Base-by-base conservation (phyloP, 768 basidiomycete species). In the Tylopilus rubrobrunneus region DNA sequence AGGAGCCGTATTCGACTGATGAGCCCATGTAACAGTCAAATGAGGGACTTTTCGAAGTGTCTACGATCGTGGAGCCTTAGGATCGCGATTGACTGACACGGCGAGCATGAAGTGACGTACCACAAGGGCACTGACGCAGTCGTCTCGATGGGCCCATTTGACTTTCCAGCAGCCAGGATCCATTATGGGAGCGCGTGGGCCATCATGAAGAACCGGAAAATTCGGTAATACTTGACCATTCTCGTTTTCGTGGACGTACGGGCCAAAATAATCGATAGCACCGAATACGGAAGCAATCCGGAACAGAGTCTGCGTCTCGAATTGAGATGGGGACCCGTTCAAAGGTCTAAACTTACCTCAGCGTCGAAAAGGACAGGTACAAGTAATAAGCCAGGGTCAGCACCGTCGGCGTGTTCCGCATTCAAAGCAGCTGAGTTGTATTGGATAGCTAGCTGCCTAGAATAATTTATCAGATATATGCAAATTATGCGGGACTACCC, bases 21-120 rank as follows among this genome's bases (percentile, higher is more conserved):
- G 89, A 17, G 88, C 86, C 89, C 89, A 91, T 23, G 87, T 87
- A 7, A 88, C 84, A 2, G 80, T 83, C 11, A 92, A 67, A 66
- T 88, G 84, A 41, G 88, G 84, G 17, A 90, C 74, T 53, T 78
- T 75, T 53, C 85, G 81, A 58, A 92, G 75, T 5, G 86, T 81
- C 89, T 92, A 51, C 28, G 7, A 51, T 47, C n/a, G 36, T 41
- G 27, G 28, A 19, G 37, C 28, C 10, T 41, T 46, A 33, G 6
- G 9, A 48, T 62, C 36, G 58, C 51, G 19, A 45, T 44, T 42
- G 23, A n/a, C n/a, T 5, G 43, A 10, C 29, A 36, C 43, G n/a
- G 45, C 7, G 42, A 29, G 19, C 11, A 17, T 31, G 21, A 29
- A 17, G n/a, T 45, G 17, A 67, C 73, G 51, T 65, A 88, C 89